Evolutionary conservation across 2,329 filamentous ascomycete genomes (phyloP).

Genomic region (Rutstroemia sp.): DNA sequence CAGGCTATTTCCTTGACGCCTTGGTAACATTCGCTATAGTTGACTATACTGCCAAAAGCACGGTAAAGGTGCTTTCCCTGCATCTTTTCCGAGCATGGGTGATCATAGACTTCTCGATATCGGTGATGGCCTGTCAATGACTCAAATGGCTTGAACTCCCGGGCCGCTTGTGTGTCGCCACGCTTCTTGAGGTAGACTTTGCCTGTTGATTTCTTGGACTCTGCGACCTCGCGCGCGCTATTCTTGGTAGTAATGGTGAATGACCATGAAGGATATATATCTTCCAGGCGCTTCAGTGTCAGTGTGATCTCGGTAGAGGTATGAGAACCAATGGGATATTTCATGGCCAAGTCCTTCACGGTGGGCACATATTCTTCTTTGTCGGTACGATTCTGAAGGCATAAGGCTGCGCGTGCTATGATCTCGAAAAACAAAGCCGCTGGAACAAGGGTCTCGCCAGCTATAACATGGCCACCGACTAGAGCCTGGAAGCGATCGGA

Average conservation of each 20-base stretch:
- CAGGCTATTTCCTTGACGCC: not conserved
- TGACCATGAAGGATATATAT: not conserved
- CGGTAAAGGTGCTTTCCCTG: not conserved
- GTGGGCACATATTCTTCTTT: not conserved
- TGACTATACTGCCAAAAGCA: not conserved
- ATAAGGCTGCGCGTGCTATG: not conserved
- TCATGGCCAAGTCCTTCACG: not conserved
- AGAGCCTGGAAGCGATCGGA: not conserved
- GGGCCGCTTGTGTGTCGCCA: not conserved
- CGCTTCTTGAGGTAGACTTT: not conserved
- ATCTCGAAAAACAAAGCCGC: constrained; percentile 3
- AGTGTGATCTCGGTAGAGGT: not conserved
- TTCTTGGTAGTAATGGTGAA: not conserved
- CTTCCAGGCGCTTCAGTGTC: not conserved
- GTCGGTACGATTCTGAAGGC: not conserved
- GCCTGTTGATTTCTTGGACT: not conserved
- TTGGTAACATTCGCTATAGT: not conserved
- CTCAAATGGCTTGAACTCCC: not conserved
- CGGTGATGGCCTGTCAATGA: not conserved
- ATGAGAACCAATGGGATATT: not conserved
- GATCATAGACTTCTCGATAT: not conserved
- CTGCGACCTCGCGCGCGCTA: not conserved
- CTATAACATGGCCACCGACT: not conserved
- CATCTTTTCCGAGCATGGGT: not conserved
- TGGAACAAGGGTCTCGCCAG: not conserved